Evolutionary conservation across 306 rosid species (phyloP), one percentile per base, ranked within the genome.

Genomic region (Corylus avellana): DNA sequence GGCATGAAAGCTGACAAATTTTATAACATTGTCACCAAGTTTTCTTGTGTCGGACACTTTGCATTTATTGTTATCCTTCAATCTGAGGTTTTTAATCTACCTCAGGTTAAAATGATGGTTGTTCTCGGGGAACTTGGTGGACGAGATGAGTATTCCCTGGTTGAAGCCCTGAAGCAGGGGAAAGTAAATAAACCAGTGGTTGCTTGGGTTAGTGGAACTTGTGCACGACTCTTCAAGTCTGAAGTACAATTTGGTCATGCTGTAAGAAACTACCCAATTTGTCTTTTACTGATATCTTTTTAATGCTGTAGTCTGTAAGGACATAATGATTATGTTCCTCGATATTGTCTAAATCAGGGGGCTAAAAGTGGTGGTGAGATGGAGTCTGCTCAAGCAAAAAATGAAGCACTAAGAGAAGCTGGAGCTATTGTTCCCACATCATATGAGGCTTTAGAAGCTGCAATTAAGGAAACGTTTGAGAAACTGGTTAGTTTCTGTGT

Each of bases 201-300:
- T 87, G 99, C 99, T 68, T 93, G 99, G 99, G 99, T 96, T 84
- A 96, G 99, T 84, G 98, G 99, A 82, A 96, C 99, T 76, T 96
- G 98, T 86, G 99, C 99, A 72, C 87, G 87, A 17, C 97, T 96
- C 67, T 96, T 96, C 91, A 96, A 96, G 86, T 96, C 99, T 17
- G 99, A 96, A 96, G 99, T 96, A 29, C 99, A 96, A 88, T 96
- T 96, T 81, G 99, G 99, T 46, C 99, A 96, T 87, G 99, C 99
- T 76, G 99, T 96, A 89, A 91, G 99, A 84, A 42, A 27, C 66
- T 77, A 51, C 70, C 72, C 74, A 54, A 76, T 49, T 72, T 79
- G 44, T 78, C 82, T 73, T 71, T 63, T 55, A 47, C 73, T 71
- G 55, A 12, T 66, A 73, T 77, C 8, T 58, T 78, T 39, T 77